phyloP scores from a whole-genome alignment of 345 rosid species.

The Pugionium cornutum region DNA sequence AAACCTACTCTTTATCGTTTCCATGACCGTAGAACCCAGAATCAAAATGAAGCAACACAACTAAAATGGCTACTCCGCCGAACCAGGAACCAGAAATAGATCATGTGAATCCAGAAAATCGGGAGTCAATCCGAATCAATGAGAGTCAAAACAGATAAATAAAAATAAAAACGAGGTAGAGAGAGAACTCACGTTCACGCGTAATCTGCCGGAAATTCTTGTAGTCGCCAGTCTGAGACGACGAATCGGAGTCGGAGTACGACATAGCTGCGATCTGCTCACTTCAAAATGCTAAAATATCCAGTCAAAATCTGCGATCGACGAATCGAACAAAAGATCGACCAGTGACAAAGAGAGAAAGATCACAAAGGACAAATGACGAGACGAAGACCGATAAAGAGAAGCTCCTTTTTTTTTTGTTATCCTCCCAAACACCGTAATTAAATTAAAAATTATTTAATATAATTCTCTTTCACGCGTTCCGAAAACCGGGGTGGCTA shows the following conservation, averaged over 20 bases:
- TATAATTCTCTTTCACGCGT: not conserved
- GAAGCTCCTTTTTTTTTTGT: not conserved
- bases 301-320: slow-evolving; percentile 38
- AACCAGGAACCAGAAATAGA: slow-evolving; percentile 33
- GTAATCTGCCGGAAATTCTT: slow-evolving; percentile 74
- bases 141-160: slow-evolving; percentile 32
- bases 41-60: slow-evolving; percentile 17
- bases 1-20: not conserved
- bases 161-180: not conserved
- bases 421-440: slow-evolving; percentile 1
- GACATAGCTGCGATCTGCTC: slow-evolving; percentile 57
- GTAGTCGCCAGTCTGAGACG: slow-evolving; percentile 74
- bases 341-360: slow-evolving; percentile 35
- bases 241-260: slow-evolving; percentile 89
- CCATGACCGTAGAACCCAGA: slow-evolving; percentile 8
- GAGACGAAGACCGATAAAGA: slow-evolving; percentile 22
- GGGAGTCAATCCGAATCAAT: slow-evolving; percentile 42
- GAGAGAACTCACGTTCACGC: slow-evolving; percentile 75
- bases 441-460: not conserved
- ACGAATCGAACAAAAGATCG: slow-evolving; percentile 47
- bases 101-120: slow-evolving; percentile 28
- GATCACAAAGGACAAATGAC: slow-evolving; percentile 38
- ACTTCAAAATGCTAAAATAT: slow-evolving; percentile 16
- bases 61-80: slow-evolving; percentile 28
- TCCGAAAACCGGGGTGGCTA: slow-evolving; percentile 22